Base-by-base conservation (phyloP, 108 stramenopile genomes). In the Skeletonema costatum region DNA sequence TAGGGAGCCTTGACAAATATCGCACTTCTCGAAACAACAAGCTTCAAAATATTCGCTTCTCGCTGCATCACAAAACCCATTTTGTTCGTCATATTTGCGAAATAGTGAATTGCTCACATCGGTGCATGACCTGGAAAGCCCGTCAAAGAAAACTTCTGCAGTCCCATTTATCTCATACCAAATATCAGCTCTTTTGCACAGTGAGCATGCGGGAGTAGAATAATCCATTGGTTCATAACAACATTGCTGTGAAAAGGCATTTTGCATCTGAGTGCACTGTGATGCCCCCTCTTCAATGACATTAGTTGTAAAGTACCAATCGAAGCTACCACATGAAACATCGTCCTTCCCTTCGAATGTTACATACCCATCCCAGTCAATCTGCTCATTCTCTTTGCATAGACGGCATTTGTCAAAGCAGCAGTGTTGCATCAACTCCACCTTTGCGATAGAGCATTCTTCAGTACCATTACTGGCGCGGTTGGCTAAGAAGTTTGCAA, bases 361-460 rank as follows among this genome's bases (percentile, higher is more conserved):
- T 17, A 82, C 81, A 59, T 62, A 76, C 31, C 75, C 50, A 44
- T 82, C 81, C 81, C 81, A 82, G 50, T 82, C 81, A 56, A 82
- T 73, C 12, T 72, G 66, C 17, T 82, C 75, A 3, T 25, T 61
- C 4, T 65, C 70, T 8, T 41, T 56, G 60, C 81, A 82, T 29
- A 82, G 32, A 13, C 42, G 68, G 50, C 81, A 82, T 64, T 76
- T 82, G 66, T 82, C 71, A 60, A 82, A 76, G 65, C 81, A 82
- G 36, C 81, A 82, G 51, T 68, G 73, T 33, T 82, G 75, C 62
- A 50, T 67, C 12, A 82, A 82, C 32, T 76, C 81, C 5, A 30
- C 60, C 66, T 75, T 67, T 25, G 60, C 30, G 16, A 60, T 64
- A 8, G 51, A 61, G 16, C 81, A 82, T 48, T 82, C 81, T 30